phyloP scores from a whole-genome alignment of 139 green algal species.

The Ulvella scutata region DNA sequence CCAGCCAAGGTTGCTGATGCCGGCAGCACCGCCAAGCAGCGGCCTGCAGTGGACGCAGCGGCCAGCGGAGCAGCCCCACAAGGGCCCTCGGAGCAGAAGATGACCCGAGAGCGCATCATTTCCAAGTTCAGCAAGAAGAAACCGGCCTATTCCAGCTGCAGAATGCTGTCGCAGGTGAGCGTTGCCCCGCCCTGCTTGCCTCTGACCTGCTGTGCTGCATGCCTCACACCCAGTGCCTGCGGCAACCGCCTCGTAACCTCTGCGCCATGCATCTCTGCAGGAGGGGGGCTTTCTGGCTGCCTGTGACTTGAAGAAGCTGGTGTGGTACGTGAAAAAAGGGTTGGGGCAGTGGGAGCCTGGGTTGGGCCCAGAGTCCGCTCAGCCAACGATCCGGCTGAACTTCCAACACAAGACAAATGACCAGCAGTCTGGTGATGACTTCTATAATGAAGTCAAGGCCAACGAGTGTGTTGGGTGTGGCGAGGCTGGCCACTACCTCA shows the following conservation, averaged over 20 bases:
- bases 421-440: conserved; percentile 36
- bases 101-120: conserved; percentile 13
- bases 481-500: conserved; percentile 47
- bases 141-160: conserved; percentile 64
- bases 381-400: conserved; percentile 37
- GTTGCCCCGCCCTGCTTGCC: too few relatives aligned
- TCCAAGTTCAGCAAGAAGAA: conserved; percentile 38
- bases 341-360: conserved; percentile 25
- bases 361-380: conserved; percentile 25
- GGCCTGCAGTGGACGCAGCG: not conserved
- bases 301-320: conserved; percentile 16
- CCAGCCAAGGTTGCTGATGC: not conserved
- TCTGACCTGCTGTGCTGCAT: conserved; percentile 56
- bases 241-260: conserved; percentile 23
- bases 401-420: conserved; percentile 62
- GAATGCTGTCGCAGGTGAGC: conserved; percentile 45
- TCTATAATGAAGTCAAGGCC: conserved; percentile 36
- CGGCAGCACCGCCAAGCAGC: not conserved
- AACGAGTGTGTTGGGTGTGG: conserved; percentile 65
- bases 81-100: not conserved
- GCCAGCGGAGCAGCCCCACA: not conserved
- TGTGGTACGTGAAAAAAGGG: conserved; percentile 40
- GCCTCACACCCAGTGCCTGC: not conserved
- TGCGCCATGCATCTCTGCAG: too few relatives aligned
- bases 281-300: conserved; percentile 6